Base-by-base conservation (phyloP, 108 stramenopile species). In the Cyclotella choctawhatcheeana region DNA sequence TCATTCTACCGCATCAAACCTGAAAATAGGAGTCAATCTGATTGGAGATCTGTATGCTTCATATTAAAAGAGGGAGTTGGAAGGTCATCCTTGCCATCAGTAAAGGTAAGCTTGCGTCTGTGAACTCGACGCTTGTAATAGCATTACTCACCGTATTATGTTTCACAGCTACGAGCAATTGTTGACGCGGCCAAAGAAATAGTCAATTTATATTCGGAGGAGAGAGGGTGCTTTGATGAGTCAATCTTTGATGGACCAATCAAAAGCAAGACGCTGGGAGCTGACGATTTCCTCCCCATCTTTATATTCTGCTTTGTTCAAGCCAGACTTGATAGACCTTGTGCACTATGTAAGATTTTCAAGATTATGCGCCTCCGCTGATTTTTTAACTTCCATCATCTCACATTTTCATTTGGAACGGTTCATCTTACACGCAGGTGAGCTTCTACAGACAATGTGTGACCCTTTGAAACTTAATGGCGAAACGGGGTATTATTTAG, bases 251-350 rank as follows among this genome's bases (percentile, higher is more conserved):
- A 79, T 59, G 77, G 70, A 0, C 63, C 60, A 18, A 74, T 71
- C 10, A 64, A 76, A 33, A 55, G 44, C 6, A 58, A 77, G 30
- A 44, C 82, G 13, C 62, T 96, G 27, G 89, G 93, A n/a, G 96
- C 94, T 10, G 94, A 97, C 69, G 89, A 97, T 60, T 90, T 97
- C 67, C 81, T 97, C n/a, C 96, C 96, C 0, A 93, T 95, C 40
- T 95, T 97, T 55, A 91, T 97, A 16, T 95, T 88, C 71, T 85
- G 90, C 66, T 85, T 97, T 30, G 89, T 95, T 54, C 67, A 76
- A 55, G 85, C 96, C 0, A 85, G 91, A 20, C 77, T 97, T 70
- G 91, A 93, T 67, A 64, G 91, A 25, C 92, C 94, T 0, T 91
- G 80, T 45, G 91, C 93, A 26, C 69, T 97, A 14, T 87, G 91